These are phyloP conservation scores for Fomitopsis betulina DNA, from an alignment of 1,284 basidiomycete species.

Conservation along the genomic window DNA sequence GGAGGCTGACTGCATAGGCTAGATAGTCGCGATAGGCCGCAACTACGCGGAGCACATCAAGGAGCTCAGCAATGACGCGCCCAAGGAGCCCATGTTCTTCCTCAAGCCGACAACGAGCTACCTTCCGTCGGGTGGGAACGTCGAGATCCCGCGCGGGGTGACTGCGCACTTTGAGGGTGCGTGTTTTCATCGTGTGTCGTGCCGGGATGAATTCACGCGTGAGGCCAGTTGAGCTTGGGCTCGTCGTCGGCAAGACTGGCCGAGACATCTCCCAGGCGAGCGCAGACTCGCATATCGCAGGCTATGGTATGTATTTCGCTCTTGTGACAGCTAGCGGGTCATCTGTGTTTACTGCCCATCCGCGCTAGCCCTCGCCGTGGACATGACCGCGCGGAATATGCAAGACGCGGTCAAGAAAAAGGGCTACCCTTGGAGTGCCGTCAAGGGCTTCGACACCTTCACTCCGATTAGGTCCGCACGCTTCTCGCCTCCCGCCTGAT, in stretches of 20 bases:
- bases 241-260: conserved; percentile 88
- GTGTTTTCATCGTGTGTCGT: conserved; percentile 12
- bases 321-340: too few relatives aligned
- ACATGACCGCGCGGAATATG: conserved; percentile 94
- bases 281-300: conserved; percentile 81
- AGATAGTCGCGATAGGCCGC: conserved; percentile 90
- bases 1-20: neutral
- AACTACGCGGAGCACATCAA: conserved; percentile 87
- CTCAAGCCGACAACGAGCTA: conserved; percentile 95
- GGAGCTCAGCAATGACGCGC: conserved; percentile 87
- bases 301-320: conserved; percentile 62
- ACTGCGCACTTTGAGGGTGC: conserved; percentile 88
- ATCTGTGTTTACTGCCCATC: neutral
- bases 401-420: conserved; percentile 92
- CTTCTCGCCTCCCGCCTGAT: neutral
- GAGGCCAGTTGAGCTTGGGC: conserved; percentile 84
- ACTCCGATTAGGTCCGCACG: conserved; percentile 60
- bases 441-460: conserved; percentile 70
- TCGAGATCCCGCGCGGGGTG: conserved; percentile 87
- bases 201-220: neutral
- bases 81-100: conserved; percentile 98
- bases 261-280: conserved; percentile 74
- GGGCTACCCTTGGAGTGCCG: conserved; percentile 92
- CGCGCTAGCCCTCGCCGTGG: conserved; percentile 78
- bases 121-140: conserved; percentile 66